Evolutionary conservation across 2,329 filamentous ascomycete genomes (phyloP), one percentile per base, ranked within the genome.

Genomic region (Emergomyces africanus): DNA sequence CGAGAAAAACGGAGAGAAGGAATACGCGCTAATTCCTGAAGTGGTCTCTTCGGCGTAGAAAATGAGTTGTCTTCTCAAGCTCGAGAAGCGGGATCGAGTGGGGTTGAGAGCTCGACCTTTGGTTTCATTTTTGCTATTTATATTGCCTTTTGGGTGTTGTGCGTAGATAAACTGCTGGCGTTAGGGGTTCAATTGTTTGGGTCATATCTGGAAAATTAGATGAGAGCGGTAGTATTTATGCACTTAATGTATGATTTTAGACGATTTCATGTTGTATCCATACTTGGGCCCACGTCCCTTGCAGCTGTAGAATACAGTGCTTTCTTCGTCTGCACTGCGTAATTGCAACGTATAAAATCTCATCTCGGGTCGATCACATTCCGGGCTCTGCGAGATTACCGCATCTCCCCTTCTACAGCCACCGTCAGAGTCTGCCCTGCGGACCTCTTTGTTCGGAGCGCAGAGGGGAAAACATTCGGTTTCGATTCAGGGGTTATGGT

Each of bases 261-360:
- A 28, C n/a, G 5, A 54, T n/a, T 25, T 41, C 28, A 14, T 23
- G 37, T n/a, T n/a, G 12, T 14, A 28, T 46, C 39, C 20, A 15
- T 82, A 91, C 87, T 88, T 91, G 74, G 89, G 79, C 61, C 89
- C 89, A 71, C 91, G 96, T 42, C 25, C 39, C 60, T 90, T 84
- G 75, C 91, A 96, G 61, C 81, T 86, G 75, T 90, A 96, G 69
- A 96, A 95, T 58, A 96, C 83, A 0, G 92, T 96, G 64, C 87
- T 89, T 62, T 94, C 94, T 83, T 97, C 92, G 72, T 99, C 94
- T 58, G 92, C 94, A 78, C 90, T 86, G 66, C 92, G 86, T 67
- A 96, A 77, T 72, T 99, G 94, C 61, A 90, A 83, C 2, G 87
- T 87, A 55, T 89, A 88, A 72, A 86, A 97, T 66, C 85, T 87